A percentile compares a stretch with the other conserved stretches of the same genome.
These are phyloP conservation scores for Pelagomonas calceolata DNA, from an alignment of 108 stramenopile species.

Conservation along the genomic window DNA sequence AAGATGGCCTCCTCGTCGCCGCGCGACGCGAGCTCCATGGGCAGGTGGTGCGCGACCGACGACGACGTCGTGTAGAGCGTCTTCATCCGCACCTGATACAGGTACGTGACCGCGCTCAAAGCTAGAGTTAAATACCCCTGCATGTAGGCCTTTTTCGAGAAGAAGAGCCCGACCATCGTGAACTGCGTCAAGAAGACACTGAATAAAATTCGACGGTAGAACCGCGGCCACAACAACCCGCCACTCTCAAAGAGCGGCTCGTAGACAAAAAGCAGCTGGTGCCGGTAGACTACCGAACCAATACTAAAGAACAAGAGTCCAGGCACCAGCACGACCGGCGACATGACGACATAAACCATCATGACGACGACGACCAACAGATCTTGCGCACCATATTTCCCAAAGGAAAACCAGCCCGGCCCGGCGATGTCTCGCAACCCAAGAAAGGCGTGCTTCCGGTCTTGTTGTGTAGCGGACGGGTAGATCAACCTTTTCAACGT, in stretches of 20 bases:
- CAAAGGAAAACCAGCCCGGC: background rate
- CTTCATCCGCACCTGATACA: background rate
- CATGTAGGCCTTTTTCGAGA: background rate
- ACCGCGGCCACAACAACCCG: conserved; percentile 14
- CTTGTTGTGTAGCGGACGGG: background rate
- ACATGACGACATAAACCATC: conserved; percentile 59
- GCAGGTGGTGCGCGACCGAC: background rate
- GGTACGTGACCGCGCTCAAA: background rate
- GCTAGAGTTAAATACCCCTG: background rate
- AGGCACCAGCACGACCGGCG: conserved; percentile 67
- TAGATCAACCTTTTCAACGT: background rate
- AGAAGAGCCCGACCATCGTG: background rate
- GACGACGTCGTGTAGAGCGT: background rate
- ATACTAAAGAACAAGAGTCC: conserved; percentile 63
- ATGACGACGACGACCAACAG: conserved; percentile 73
- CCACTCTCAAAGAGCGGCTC: conserved; percentile 48
- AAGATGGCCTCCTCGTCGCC: background rate
- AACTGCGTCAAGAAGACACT: background rate
- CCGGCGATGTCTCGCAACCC: background rate
- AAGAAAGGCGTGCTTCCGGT: background rate
- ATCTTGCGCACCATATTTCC: conserved; percentile 9
- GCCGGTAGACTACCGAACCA: conserved; percentile 72
- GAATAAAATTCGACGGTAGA: background rate
- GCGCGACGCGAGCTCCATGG: background rate
- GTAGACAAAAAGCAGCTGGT: conserved; percentile 70